Base-by-base conservation (phyloP, 176 grass and related monocot genomes). In the Rhynchospora tenuis region DNA sequence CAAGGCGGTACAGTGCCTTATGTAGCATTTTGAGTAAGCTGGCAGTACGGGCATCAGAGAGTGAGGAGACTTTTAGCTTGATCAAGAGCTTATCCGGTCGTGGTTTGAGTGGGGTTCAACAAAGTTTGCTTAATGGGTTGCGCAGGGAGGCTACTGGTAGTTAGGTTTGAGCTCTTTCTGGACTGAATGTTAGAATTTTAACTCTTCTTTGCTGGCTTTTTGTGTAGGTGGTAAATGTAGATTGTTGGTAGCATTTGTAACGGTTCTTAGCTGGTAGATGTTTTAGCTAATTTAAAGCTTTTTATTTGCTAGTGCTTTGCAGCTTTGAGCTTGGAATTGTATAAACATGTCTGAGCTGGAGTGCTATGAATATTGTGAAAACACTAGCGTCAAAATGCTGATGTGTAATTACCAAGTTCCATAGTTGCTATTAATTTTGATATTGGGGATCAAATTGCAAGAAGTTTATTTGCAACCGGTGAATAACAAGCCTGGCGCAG, bases 11-110 rank as follows among this genome's bases (percentile, higher is more conserved):
- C 70, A 28, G 83, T 70, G 58, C 67, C 65, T 48, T 85, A 58
- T 85, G 83, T 85, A 61, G 57, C 71, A 78, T 85, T 85, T 85
- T 85, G 71, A 52, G 60, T 78, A 85, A 85, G 56, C 24, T 85
- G 28, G 83, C 83, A 0, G 57, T 85, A 28, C 68, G 83, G 23
- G 83, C 54, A 61, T 67, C 83, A 0, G 83, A 85, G 71, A 77
- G 58, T n/a, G 69, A 64, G 56, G 83, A 85, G 27, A 60, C 83
- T 29, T 85, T 63, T 78, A 64, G 59, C 55, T 51, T 78, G 33
- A 31, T 85, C 57, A 70, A 78, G 55, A 78, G 83, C 57, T 85
- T 85, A 78, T 77, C 83, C 12, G 83, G 71, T 78, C 27, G 59
- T 1, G 71, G 68, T 78, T 50, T 85, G 51, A 64, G 58, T 63